Conservation (phyloP, 2,329 filamentous ascomycete genomes). For the Aspergillus fumigatus region DNA sequence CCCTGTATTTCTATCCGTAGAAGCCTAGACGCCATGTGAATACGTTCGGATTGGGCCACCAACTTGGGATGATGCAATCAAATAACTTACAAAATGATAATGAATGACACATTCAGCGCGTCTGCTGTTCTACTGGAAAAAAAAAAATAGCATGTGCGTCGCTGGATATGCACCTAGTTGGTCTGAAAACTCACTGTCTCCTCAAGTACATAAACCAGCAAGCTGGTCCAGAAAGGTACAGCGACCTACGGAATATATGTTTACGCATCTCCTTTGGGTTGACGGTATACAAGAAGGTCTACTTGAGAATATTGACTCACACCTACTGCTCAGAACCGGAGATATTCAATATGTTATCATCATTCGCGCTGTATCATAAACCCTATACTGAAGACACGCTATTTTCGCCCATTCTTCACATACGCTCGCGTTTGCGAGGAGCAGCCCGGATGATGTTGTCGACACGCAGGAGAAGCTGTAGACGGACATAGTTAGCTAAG, state of each 20-base stretch:
- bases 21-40: neutral
- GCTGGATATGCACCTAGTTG: no score
- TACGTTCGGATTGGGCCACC: neutral
- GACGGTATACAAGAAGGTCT: neutral
- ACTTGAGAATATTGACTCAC: neutral
- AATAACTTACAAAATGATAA: neutral
- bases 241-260: no score
- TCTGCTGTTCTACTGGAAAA: neutral
- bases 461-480: slow-evolving; percentile 78
- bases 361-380: neutral
- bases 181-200: no score
- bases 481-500: slow-evolving; percentile 21
- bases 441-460: slow-evolving; percentile 97
- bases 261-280: neutral
- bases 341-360: neutral
- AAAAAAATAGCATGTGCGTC: no score
- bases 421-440: slow-evolving; percentile 74
- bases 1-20: neutral
- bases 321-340: neutral
- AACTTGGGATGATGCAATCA: neutral
- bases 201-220: no score
- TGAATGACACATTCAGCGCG: neutral
- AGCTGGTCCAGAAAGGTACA: no score
- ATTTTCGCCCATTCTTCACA: slow-evolving; percentile 43
- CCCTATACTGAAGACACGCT: neutral